Percentiles rank a stretch among this genome's conserved stretches.
These are phyloP conservation scores for Scenedesmus sp. DNA, from an alignment of 163 green algal species.

Conservation along the genomic window DNA sequence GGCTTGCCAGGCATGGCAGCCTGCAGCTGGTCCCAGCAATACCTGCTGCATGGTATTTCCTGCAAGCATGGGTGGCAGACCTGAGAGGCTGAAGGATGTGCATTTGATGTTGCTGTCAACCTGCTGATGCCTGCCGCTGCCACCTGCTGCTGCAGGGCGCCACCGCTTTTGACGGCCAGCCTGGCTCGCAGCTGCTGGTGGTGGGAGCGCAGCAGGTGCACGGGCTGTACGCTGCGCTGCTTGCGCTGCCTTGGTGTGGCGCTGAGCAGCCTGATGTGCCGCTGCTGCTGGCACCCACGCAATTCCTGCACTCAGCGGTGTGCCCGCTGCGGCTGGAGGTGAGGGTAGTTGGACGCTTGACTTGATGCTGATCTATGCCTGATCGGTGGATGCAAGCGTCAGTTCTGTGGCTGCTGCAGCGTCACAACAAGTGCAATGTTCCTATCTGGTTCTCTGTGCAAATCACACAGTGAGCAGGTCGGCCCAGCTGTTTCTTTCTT, in stretches of 20 bases:
- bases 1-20: background rate
- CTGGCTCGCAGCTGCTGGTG: conserved; percentile 43
- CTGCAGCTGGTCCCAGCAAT: background rate
- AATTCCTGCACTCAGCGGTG: conserved; percentile 30
- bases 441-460: no score
- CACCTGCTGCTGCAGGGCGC: background rate
- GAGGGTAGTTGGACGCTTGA: background rate
- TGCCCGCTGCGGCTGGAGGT: conserved; percentile 22
- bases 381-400: background rate
- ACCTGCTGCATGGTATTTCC: background rate
- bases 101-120: background rate
- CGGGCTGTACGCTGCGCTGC: conserved; percentile 38
- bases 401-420: background rate
- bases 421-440: no score
- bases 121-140: background rate
- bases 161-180: conserved; percentile 28
- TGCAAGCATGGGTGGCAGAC: background rate
- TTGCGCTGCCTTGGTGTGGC: conserved; percentile 34
- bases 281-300: conserved; percentile 31
- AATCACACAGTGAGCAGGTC: no score
- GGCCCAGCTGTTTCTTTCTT: no score
- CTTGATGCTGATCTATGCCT: background rate
- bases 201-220: conserved; percentile 37
- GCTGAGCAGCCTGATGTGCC: conserved; percentile 42
- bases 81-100: background rate